phyloP scores from a whole-genome alignment of 306 rosid genomes.

The Ceratonia siliqua region DNA sequence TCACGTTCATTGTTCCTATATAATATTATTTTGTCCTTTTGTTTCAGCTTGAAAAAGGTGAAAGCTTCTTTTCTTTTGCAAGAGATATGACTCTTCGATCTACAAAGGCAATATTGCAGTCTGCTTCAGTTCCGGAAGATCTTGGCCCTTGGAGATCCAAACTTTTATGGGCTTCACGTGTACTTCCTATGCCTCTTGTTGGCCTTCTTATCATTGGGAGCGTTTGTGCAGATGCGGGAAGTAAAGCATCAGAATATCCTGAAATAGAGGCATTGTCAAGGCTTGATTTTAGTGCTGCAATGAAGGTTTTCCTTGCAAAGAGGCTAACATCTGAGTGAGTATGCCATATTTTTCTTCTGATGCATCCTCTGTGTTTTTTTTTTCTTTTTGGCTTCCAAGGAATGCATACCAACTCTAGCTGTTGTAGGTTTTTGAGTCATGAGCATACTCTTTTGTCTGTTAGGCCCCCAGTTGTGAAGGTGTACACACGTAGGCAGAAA shows the following conservation, averaged over 20 bases:
- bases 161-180: constrained; percentile 93
- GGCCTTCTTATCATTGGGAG: constrained; percentile 83
- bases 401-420: constrained; percentile 2
- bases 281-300: constrained; percentile 89
- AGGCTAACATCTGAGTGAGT: constrained; percentile 80
- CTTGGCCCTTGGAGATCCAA: constrained; percentile 89
- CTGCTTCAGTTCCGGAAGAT: constrained; percentile 63
- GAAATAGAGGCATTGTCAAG: constrained; percentile 92
- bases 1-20: not conserved
- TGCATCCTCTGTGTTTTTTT: not conserved
- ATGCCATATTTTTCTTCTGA: constrained; percentile 4
- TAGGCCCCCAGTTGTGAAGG: too few species aligned
- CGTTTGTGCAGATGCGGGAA: constrained; percentile 73
- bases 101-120: constrained; percentile 74
- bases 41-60: constrained; percentile 83
- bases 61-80: constrained; percentile 89
- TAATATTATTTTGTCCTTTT: constrained; percentile 12
- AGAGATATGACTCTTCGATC: constrained; percentile 87
- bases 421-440: not conserved
- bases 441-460: constrained; percentile 4
- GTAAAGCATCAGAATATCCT: constrained; percentile 72
- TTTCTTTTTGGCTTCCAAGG: not conserved
- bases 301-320: constrained; percentile 92
- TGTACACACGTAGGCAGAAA: too few species aligned
- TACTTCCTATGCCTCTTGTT: constrained; percentile 96